Base-by-base conservation (phyloP, 768 basidiomycete genomes). In the Dendrothele bispora region DNA sequence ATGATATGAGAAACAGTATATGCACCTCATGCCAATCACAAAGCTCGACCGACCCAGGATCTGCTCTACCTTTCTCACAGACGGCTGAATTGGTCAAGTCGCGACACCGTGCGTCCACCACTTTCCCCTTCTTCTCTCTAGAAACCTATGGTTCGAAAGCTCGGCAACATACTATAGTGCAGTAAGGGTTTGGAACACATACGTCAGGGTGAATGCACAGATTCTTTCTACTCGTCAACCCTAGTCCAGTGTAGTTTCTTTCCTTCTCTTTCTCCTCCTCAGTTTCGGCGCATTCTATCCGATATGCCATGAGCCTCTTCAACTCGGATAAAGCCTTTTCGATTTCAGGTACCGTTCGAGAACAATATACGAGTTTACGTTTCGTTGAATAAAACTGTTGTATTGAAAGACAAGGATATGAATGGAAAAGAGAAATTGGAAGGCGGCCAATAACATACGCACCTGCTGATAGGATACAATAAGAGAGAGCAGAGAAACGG, bases 391-490 rank as follows among this genome's bases (percentile, higher is more conserved):
- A 90, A 69, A 92, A 95, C 93, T 97, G 64, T 52, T 64, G 37
- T n/a, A 39, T 17, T 20, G 36, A 50, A 6, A 50, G 46, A 51
- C 38, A 28, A 48, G 50, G 48, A 47, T 32, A 8, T 26, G 10
- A n/a, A 24, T 14, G 15, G 15, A 21, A 10, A n/a, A 2, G 47
- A 25, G 43, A 34, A 36, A 38, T 26, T 22, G 11, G 18, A 8
- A 17, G 49, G 6, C 14, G 2, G 22, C 55, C n/a, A n/a, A n/a
- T n/a, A n/a, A n/a, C n/a, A n/a, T n/a, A n/a, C n/a, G 51, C 50
- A 90, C 95, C 74, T 97, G 94, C 69, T 98, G 95, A 62, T 98
- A 99, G 12, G 95, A 97, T 29, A 99, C 88, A 68, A 99, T 99
- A 47, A 99, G 70, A 2, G 91, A 94, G 15, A 99, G 75, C 7